Base-by-base conservation (phyloP, 2,329 filamentous ascomycete genomes). In the Pseudovirgaria hyperparasitica region DNA sequence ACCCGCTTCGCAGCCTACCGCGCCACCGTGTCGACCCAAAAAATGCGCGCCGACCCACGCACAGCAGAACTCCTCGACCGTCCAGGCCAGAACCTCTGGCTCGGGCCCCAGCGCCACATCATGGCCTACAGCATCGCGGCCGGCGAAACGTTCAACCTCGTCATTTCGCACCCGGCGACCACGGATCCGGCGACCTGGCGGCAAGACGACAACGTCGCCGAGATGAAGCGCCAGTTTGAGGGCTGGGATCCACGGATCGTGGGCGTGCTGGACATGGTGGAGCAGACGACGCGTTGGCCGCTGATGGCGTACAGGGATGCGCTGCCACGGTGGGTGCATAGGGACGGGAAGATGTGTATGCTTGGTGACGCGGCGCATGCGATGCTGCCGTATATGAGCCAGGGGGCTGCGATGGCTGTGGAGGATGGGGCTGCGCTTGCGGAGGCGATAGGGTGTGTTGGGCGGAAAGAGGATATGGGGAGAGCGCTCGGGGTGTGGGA, bases 341-440 rank as follows among this genome's bases (percentile, higher is more conserved):
- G 30, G 1, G 29, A 26, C 9, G 19, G 20, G 9, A 39, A 42
- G 11, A 15, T 43, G 3, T n/a, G 40, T 4, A 32, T 42, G 3
- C 21, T 43, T 4, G 39, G 39, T 9, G 41, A 43, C 25, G 41
- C 41, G 5, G 37, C 39, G 6, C 41, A 43, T 23, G 22, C 38
- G 5, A 41, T 41, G 37, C 28, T 44, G 7, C 40, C 39, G 2
- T 44, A 40, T 30, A 38, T 41, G 38, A 31, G 30, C 2, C 35
- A 42, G 25, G 42, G 76, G 0, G 76, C 75, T 9, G 76, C 76
- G 40, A 72, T 67, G 3, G 67, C 70, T 0, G 55, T 80, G 1
- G 76, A 81, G 42, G 76, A 80, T 28, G 74, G 72, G 0, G 72
- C 72, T 0, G 71, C 74, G 0, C 50, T 80, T 0, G 75, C 74